Evolutionary conservation across 192 early-diverging fungal species (phyloP), one percentile per base, ranked within the genome.

Genomic region (Entomortierella lignicola): DNA sequence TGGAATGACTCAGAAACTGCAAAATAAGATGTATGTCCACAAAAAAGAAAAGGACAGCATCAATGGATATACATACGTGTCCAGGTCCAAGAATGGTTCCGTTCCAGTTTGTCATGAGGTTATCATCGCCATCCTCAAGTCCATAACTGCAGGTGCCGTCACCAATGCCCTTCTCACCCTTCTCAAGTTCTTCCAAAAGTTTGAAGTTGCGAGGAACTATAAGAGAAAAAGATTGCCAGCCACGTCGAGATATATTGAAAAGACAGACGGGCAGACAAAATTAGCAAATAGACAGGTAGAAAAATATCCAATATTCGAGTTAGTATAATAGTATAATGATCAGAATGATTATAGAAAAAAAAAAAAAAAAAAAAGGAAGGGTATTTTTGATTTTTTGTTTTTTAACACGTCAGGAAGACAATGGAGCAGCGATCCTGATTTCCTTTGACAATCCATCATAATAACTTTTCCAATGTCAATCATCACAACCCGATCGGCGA

Each of bases 171-270:
- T 99, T 98, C 73, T 98, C 97, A 52, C 95, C 96, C 83, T 96
- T 95, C 79, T 99, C 98, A 31, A 98, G 91, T 82, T 99, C 98
- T 66, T 96, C 95, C 29, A 99, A 85, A 66, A 99, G 91, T 65
- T 93, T 89, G 83, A 99, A 98, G 85, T 96, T 98, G 77, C 97
- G 93, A 52, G 98, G 98, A 81, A 97, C 96, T 96, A 90, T 42
- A 23, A 13, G 18, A 51, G 3, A 55, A 17, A 31, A 26, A 13
- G 23, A 69, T 21, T 41, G 7, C 11, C 37, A 20, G 2, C 27
- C 41, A 31, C 0, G 30, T 15, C 2, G 29, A 12, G 21, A 31
- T 10, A 34, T 4, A 34, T 1, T 30, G 20, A 20, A 18, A 55
- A 10, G 5, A 7, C 23, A 17, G 18, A 8, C n/a, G 50, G 23